Evolutionary conservation across 805 yeast species (phyloP), one percentile per base, ranked within the genome.

Genomic region (Hanseniaspora jakobsenii): DNA sequence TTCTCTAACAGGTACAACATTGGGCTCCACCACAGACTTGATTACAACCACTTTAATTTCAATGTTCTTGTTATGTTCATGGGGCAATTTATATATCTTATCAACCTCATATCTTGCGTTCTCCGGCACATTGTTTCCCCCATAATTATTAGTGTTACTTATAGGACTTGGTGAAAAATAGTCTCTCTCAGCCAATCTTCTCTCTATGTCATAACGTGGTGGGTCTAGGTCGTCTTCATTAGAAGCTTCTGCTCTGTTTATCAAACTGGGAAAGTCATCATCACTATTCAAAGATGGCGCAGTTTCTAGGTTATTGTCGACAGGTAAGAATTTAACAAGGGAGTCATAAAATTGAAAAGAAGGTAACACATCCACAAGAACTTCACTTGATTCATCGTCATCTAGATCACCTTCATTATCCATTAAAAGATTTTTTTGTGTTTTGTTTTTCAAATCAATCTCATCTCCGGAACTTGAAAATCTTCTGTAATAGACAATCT

Each of bases 291-390:
- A 55, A 54, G 36, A 50, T 47, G 40, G 53, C 52, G 18, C 49
- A 51, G n/a, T 14, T 19, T 44, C 54, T 52, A 9, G 52, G 48
- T 29, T 48, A 47, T 7, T 52, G 49, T 40, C 51, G 47, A 16
- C 56, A 6, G 58, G 58, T 17, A 55, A 51, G 48, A 34, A 53
- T 35, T 56, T 47, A 41, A 53, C 57, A 27, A 55, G 32, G 10
- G 53, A 48, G 19, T 55, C 49, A 36, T 53, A 55, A 52, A 55
- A 52, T 47, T 55, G 55, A 40, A 55, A 55, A 3, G 56, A 52
- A 9, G 58, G 58, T 18, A 55, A 36, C 3, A 55, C 50, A 32
- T 52, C 55, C 1, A 55, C 49, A 10, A 50, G 32, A 16, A 32
- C 18, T 16, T 26, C 29, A 22, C 27, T 22, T 3, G 32, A 38